phyloP scores from a whole-genome alignment of 768 basidiomycete genomes.

The Agaricus subrufescens region DNA sequence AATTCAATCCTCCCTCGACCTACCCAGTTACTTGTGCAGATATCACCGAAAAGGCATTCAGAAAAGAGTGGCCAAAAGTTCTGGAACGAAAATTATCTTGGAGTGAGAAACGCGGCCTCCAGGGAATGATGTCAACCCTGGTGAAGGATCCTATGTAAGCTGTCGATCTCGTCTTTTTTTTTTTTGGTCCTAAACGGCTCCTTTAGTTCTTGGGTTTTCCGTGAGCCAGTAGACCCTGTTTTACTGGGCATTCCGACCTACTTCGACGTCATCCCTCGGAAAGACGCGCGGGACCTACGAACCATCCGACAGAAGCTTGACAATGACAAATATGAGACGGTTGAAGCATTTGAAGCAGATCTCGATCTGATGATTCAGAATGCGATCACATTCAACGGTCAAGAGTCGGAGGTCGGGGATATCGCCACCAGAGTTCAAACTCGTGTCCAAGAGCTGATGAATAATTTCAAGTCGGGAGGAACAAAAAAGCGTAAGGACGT shows the following conservation, averaged over 20 bases:
- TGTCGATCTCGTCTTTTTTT: constrained; percentile 11
- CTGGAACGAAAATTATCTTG: constrained; percentile 69
- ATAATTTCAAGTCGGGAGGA: constrained; percentile 39
- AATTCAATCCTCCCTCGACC: constrained; percentile 85
- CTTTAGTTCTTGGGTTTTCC: constrained; percentile 70
- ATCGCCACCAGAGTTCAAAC: constrained; percentile 48
- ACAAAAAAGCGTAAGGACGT: constrained; percentile 74
- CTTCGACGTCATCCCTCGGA: constrained; percentile 77
- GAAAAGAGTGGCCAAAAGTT: constrained; percentile 82
- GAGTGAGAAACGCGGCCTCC: constrained; percentile 77
- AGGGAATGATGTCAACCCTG: constrained; percentile 63
- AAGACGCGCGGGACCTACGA: constrained; percentile 81
- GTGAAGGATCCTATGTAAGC: constrained; percentile 64
- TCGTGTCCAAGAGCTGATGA: constrained; percentile 51
- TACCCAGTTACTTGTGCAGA: constrained; percentile 72
- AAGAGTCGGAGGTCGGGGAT: constrained; percentile 71
- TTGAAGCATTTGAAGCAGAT: constrained; percentile 81
- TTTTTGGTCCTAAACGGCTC: constrained; percentile 4
- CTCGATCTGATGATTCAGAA: constrained; percentile 85
- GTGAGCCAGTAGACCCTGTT: constrained; percentile 86
- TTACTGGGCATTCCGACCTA: constrained; percentile 82
- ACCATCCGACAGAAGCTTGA: constrained; percentile 82
- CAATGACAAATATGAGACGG: constrained; percentile 72
- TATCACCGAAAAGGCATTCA: constrained; percentile 67
- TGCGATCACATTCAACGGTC: constrained; percentile 84